A percentile compares a stretch with the other conserved stretches of the same genome.
Conservation (phyloP, 2,329 filamentous ascomycete genomes). For the Pseudogymnoascus sp. region DNA sequence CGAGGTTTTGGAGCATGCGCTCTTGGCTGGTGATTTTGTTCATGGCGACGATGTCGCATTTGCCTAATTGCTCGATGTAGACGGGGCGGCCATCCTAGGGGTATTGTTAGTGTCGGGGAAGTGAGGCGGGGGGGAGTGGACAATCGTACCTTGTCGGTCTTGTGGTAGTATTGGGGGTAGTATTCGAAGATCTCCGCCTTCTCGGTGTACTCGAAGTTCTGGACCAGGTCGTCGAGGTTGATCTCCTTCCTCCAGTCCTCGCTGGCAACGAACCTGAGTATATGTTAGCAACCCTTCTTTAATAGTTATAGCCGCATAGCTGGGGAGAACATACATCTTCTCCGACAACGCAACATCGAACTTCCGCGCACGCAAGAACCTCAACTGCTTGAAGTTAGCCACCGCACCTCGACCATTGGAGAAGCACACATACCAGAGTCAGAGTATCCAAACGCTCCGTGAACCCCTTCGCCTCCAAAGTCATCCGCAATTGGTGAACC, state of each 20-base stretch:
- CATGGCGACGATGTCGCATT: slow-evolving; percentile 83
- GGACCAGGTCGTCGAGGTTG: slow-evolving; percentile 72
- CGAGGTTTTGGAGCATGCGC: slow-evolving; percentile 93
- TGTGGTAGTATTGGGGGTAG: slow-evolving; percentile 99
- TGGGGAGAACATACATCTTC: slow-evolving; percentile 62
- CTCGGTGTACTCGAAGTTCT: slow-evolving; percentile 79
- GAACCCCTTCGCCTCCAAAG: slow-evolving; percentile 77
- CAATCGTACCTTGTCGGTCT: slow-evolving; percentile 68
- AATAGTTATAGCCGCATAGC: slow-evolving; percentile 6
- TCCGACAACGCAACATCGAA: slow-evolving; percentile 81
- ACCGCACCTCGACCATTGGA: neutral
- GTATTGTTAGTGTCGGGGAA: slow-evolving; percentile 14
- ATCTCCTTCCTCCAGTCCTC: slow-evolving; percentile 89
- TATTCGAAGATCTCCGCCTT: slow-evolving; percentile 77
- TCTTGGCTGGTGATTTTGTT: slow-evolving; percentile 88
- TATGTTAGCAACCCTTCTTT: slow-evolving; percentile 20
- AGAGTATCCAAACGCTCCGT: slow-evolving; percentile 83
- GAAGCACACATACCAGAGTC: slow-evolving; percentile 61
- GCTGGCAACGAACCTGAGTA: slow-evolving; percentile 72
- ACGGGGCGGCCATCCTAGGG: slow-evolving; percentile 83
- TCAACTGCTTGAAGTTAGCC: slow-evolving; percentile 46
- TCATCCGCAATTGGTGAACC: slow-evolving; percentile 73
- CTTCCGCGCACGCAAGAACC: slow-evolving; percentile 90
- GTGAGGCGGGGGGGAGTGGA: neutral
- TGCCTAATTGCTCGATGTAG: slow-evolving; percentile 94